A percentile compares a stretch with the other conserved stretches of the same genome.
Evolutionary conservation across 768 basidiomycete species (phyloP).

Genomic region (Suillus americanus): DNA sequence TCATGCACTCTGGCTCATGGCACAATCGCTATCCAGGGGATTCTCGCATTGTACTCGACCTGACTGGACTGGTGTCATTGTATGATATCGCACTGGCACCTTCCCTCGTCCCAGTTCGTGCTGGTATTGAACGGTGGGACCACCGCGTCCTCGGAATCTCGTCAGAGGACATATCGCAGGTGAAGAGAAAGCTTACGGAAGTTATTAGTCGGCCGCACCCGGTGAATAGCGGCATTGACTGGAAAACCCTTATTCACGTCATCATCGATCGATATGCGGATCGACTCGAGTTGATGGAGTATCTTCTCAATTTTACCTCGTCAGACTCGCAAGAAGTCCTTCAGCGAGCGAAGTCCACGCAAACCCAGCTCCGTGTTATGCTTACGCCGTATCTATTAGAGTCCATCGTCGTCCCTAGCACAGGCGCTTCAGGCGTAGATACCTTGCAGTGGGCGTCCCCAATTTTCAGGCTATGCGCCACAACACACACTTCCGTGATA

Average conservation of each 20-base stretch:
- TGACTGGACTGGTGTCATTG: conserved; percentile 24
- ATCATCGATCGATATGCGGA: conserved; percentile 41
- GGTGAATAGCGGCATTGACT: conserved; percentile 38
- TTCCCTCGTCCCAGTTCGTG: conserved; percentile 16
- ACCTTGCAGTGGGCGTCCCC: conserved; percentile 14
- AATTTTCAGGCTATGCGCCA: conserved; percentile 11
- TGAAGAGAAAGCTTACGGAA: conserved; percentile 9
- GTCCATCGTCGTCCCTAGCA: conserved; percentile 5
- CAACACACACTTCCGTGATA: conserved; percentile 11
- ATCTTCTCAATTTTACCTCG: conserved; percentile 30
- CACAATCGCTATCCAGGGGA: conserved; percentile 27
- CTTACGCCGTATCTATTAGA: conserved; percentile 15
- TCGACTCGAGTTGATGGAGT: conserved; percentile 41
- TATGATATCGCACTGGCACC: conserved; percentile 25
- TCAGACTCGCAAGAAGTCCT: conserved; percentile 15
- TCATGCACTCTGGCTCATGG: conserved; percentile 21
- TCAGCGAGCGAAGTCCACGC: conserved; percentile 9
- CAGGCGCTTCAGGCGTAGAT: neutral
- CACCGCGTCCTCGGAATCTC: conserved; percentile 18
- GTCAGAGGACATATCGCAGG: conserved; percentile 10
- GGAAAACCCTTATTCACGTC: conserved; percentile 38
- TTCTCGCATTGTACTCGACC: conserved; percentile 22
- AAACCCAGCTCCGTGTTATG: conserved; percentile 23
- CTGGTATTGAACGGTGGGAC: conserved; percentile 20
- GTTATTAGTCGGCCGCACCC: conserved; percentile 3